These are phyloP conservation scores for Kwoniella bestiolae DNA, from an alignment of 768 basidiomycete species.

Conservation along the genomic window DNA sequence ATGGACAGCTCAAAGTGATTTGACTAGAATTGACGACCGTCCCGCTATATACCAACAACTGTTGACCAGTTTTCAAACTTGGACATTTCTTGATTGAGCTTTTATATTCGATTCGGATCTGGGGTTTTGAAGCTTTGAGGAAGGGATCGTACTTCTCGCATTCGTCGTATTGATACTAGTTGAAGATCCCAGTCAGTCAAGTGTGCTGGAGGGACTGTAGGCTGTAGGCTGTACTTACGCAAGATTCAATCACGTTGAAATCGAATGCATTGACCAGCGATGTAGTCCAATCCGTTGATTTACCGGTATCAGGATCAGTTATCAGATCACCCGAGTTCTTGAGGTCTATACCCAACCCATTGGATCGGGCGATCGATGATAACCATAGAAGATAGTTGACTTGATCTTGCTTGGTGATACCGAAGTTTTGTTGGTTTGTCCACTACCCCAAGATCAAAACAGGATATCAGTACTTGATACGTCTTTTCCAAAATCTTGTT, in stretches of 20 bases:
- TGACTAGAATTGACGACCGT: constrained; percentile 13
- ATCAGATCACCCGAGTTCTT: constrained; percentile 42
- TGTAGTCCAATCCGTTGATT: constrained; percentile 19
- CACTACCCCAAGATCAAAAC: background rate
- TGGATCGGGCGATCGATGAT: constrained; percentile 25
- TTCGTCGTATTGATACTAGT: constrained; percentile 33
- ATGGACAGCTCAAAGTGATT: constrained; percentile 25
- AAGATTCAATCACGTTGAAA: constrained; percentile 44
- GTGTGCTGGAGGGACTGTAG: background rate
- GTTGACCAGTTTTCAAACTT: constrained; percentile 22
- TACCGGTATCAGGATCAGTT: constrained; percentile 15
- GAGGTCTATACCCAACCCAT: constrained; percentile 30
- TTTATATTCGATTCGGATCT: constrained; percentile 42
- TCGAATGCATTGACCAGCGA: constrained; percentile 38
- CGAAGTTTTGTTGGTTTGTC: constrained; percentile 33
- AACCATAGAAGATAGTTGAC: constrained; percentile 43
- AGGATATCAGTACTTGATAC: background rate
- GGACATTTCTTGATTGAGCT: constrained; percentile 28
- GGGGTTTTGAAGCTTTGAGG: constrained; percentile 39
- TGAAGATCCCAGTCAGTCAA: background rate
- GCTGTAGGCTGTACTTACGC: constrained; percentile 27
- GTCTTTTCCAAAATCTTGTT: too few species aligned
- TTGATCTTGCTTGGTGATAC: constrained; percentile 37
- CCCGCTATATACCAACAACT: constrained; percentile 24
- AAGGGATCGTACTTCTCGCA: constrained; percentile 40